phyloP scores from a whole-genome alignment of 208 protist species.

The Lotmaria passim region DNA sequence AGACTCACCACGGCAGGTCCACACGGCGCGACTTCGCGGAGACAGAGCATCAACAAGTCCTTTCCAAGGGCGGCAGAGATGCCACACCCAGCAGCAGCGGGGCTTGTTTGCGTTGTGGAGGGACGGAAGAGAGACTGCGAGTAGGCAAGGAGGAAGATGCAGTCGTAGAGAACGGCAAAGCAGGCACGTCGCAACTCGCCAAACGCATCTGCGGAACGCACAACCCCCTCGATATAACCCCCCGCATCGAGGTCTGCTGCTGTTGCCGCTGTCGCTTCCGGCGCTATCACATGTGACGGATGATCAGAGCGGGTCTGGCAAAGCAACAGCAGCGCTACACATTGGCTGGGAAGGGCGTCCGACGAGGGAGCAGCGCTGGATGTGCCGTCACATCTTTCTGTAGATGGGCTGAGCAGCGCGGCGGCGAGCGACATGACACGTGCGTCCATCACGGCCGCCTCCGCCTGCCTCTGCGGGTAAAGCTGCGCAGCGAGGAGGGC shows the following conservation, averaged over 20 bases:
- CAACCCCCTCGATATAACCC: too few species aligned
- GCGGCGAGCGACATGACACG: slow-evolving; percentile 22
- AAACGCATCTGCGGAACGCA: slow-evolving; percentile 5
- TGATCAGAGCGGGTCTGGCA: slow-evolving; percentile 26
- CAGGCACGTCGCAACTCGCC: slow-evolving; percentile 51
- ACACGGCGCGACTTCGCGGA: slow-evolving; percentile 20
- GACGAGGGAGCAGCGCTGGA: background rate
- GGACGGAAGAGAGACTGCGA: slow-evolving; percentile 25
- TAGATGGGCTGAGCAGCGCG: slow-evolving; percentile 10
- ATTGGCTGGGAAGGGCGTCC: slow-evolving; percentile 26
- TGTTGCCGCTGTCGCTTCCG: background rate
- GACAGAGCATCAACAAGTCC: slow-evolving; percentile 19
- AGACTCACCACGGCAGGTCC: background rate
- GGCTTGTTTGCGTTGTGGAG: background rate
- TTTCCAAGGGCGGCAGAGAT: slow-evolving; percentile 18
- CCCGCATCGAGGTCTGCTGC: too few species aligned
- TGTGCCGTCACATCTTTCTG: background rate
- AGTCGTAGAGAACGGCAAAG: slow-evolving; percentile 52
- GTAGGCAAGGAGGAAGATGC: slow-evolving; percentile 28
- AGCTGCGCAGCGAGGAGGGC: slow-evolving; percentile 18
- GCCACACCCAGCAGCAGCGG: background rate
- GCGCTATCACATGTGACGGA: background rate
- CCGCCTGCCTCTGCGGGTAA: slow-evolving; percentile 2
- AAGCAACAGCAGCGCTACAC: slow-evolving; percentile 22
- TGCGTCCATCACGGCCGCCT: slow-evolving; percentile 4